Base-by-base conservation (phyloP, 1,139 yeast species). In the Kazachstania sp. region DNA sequence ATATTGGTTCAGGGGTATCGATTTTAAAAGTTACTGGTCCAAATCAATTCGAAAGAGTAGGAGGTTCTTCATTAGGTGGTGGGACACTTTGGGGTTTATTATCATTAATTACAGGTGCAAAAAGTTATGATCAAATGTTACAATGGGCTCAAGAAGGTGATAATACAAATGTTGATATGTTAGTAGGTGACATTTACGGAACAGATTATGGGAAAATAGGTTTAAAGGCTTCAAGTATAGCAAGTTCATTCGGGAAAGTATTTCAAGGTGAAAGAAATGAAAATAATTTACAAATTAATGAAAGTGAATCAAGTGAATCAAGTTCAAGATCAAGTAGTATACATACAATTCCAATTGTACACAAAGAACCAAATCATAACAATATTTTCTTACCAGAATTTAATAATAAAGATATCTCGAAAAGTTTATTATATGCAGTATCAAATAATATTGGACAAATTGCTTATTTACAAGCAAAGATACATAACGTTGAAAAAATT, bases 61-160 rank as follows among this genome's bases (percentile, higher is more conserved):
- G 98, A 3, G 99, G 99, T 4, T 86, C 96, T 0, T 88, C 97
- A 0, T 70, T 92, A n/a, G 99, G 99, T 26, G 99, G 99, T 1
- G 99, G 99, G 2, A 92, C 99, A 0, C 73, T 92, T 28, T 94
- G 98, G 98, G 99, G 99, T 0, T 70, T 92, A 42, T 69, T 92
- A 37, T 85, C 96, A 1, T 70, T 92, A 46, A 72, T 92, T 37
- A 94, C 98, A 0, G 86, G 86, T 47, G 95, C 96, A 2, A 75
- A 78, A 51, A 86, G 87, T 43, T 92, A 88, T 61, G 96, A 88
- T 61, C 96, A 90, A 62, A 90, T 90, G 97, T 73, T 94, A 54
- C 86, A 81, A 56, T 84, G 88, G 86, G 97, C 98, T 0, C 82
- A 79, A 41, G 69, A 74, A 19, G 99, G 99, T 19, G 85, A 92